Evolutionary conservation across 2,329 filamentous ascomycete genomes (phyloP).

Genomic region (Botrytis squamosa): DNA sequence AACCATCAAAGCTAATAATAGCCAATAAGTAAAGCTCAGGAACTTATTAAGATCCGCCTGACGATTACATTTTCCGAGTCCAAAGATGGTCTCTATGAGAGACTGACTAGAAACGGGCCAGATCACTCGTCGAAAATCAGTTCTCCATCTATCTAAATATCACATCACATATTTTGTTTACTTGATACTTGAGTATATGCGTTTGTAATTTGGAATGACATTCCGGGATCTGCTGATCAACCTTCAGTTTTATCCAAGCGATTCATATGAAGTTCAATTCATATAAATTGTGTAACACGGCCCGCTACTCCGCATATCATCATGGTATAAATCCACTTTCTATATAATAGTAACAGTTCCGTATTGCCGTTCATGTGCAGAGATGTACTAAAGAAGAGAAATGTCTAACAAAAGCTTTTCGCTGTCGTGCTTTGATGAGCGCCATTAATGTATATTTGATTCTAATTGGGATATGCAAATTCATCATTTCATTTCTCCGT

Average conservation of each 20-base stretch:
- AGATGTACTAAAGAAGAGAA: background rate
- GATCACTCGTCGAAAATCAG: background rate
- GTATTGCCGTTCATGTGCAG: background rate
- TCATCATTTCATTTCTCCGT: background rate
- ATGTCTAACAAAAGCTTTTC: background rate
- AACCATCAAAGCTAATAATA: background rate
- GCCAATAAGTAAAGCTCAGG: background rate
- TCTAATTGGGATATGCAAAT: background rate
- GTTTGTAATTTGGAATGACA: background rate
- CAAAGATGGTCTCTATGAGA: background rate
- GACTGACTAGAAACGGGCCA: background rate
- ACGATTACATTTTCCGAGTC: background rate
- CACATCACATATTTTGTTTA: background rate
- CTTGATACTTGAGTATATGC: background rate
- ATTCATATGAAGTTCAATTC: slow-evolving; percentile 13
- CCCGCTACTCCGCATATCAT: slow-evolving; percentile 14
- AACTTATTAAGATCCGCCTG: background rate
- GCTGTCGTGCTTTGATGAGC: background rate
- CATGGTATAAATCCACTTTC: background rate
- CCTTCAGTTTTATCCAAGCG: slow-evolving; percentile 14
- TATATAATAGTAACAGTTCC: background rate
- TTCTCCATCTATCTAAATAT: background rate
- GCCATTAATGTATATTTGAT: too few relatives aligned
- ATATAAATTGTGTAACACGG: slow-evolving; percentile 20
- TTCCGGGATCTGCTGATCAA: slow-evolving; percentile 11